Evolutionary conservation across 371 early-diverging fungal species (phyloP), one percentile per base, ranked within the genome.

Genomic region (Rhizopus sp.): DNA sequence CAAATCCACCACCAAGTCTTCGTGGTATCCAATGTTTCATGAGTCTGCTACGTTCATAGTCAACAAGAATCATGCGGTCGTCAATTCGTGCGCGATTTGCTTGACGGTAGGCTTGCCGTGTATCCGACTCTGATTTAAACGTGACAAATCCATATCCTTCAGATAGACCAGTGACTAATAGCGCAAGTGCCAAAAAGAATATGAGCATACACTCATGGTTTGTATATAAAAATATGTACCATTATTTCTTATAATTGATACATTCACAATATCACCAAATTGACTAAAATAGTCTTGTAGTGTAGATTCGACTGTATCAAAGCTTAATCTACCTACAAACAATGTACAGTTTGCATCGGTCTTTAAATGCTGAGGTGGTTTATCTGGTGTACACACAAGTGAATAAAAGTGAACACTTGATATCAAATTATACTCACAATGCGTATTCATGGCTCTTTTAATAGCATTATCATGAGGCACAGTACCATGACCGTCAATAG

Each of bases 1-100:
- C 82, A 53, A 77, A 79, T 17, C 87, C 87, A 46, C 87, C 87
- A 7, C 87, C 87, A 16, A 85, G 52, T 53, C 85, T 67, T 33
- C 87, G 69, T 23, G 87, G 87, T 31, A 78, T 55, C 87, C 87
- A 87, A 2, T 75, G 75, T 47, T 73, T 50, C 85, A 85, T 83
- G 0, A 63, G 23, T 7, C 85, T 64, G 33, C 70, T 63, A 16
- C 82, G 60, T 66, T 87, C 87, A 69, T 80, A 85, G 51, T 87
- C 87, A 3, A 84, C 78, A 12, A 87, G 50, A 9, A 87, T 65
- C n/a, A 56, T 54, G 29, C 68, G 77, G 2, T 66, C 69, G 57
- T 85, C 74, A 12, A 87, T 33, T 4, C 50, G 58, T 15, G 64
- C 50, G 32, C 63, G 59, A 47, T 84, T 59, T 3, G 74, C 71